Evolutionary conservation across 441 rosid species (phyloP), one percentile per base, ranked within the genome.

Genomic region (Raphanus hybrid): DNA sequence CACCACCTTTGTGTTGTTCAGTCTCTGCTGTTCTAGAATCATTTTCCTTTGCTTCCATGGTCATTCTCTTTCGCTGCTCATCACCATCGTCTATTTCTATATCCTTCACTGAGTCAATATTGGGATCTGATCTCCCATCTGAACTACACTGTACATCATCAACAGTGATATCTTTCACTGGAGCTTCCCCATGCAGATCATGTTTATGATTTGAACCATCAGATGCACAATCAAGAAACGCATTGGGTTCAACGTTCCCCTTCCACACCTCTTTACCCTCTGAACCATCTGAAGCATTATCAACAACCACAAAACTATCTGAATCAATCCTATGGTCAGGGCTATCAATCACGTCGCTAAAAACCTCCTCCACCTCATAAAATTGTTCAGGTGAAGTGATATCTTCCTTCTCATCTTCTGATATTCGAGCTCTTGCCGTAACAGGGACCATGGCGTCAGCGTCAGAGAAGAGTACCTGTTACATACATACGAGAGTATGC

Each of bases 301-400:
- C 82, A 69, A 71, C 85, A 66, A 78, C 82, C 61, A 69, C 67
- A 69, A 48, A 81, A 73, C 85, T 37, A 71, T 82, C 84, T 1
- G n/a, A 70, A 48, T 87, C 89, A 69, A 75, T 84, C 82, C 83
- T 91, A 59, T 84, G 84, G 76, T 92, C 94, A 23, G 82, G 90
- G 2, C 77, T 86, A 50, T 93, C 97, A 12, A 85, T 79, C 34
- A 79, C 83, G 78, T 82, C 89, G 87, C 91, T 88, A 82, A 96
- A 93, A 55, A 92, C 90, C 86, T 96, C 97, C 82, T 90, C 97
- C 61, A 90, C 98, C 87, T 96, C 99, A 81, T 86, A 96, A 84
- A 93, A 93, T 67, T 91, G 90, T 79, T 96, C 99, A 15, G 97
- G 94, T 63, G 99, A 89, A 83, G 89, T 82, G 74, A 80, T 74